Base-by-base conservation (phyloP, 352 stramenopile species). In the Halophytophthora polymorphica region DNA sequence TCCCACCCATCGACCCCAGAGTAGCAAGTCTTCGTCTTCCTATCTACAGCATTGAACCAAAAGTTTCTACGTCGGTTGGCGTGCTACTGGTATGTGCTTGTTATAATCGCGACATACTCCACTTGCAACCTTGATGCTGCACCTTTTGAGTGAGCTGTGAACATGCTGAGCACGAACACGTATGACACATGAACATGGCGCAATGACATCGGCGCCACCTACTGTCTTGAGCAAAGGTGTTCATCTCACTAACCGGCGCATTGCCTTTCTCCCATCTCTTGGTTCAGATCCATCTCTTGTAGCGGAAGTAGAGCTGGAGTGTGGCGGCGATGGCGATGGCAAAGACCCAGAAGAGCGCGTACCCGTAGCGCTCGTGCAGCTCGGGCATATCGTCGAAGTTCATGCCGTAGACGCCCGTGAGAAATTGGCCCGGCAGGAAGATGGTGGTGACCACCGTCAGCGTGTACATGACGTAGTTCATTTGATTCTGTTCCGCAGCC, bases 401-500 rank as follows among this genome's bases (percentile, higher is more conserved):
- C 87, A 95, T 95, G 43, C 87, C 85, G 49, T 92, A 95, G 39
- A 96, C 79, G 23, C 86, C 84, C 45, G 86, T 95, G 42, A 96
- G 64, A 52, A 96, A 96, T 58, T 96, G 86, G 23, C 80, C 80
- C 0, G 86, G 83, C 12, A 96, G 51, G 50, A 95, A 95, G 2
- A 94, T 81, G 6, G 82, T 92, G n/a, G 84, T 94, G 51, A 94
- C 77, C 45, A 95, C 86, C 33, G 85, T 95, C 22, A 96, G 72
- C n/a, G 79, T 92, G 69, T 95, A 95, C 48, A 96, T 90, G 22
- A 93, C 85, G 42, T 92, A 86, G 64, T 95, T 93, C 82, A 90
- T 92, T 58, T 93, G 83, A 46, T 86, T 89, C 25, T 31, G 25
- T 8, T 8, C 4, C 4, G 25, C 25, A 31, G 25, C 8, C 25